A percentile compares a stretch with the other conserved stretches of the same genome.
Evolutionary conservation across 345 rosid genomes (phyloP).

Genomic region (Brassica nigra): DNA sequence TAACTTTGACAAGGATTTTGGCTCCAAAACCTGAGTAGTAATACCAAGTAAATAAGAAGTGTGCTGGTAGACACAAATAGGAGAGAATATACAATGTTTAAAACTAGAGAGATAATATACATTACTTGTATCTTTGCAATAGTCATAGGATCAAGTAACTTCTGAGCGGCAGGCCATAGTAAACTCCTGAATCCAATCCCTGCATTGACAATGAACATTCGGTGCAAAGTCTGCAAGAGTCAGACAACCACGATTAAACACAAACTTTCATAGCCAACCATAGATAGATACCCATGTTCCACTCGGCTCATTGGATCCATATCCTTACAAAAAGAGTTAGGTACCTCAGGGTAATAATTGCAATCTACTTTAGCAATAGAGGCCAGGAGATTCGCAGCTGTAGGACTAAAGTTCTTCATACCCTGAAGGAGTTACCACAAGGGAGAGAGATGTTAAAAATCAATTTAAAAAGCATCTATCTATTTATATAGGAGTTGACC

Average conservation of each 20-base stretch:
- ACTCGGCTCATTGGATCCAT: conserved; percentile 14
- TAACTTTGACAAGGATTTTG: conserved; percentile 68
- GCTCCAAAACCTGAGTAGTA: conserved; percentile 74
- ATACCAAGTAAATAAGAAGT: conserved; percentile 22
- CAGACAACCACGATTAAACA: conserved; percentile 37
- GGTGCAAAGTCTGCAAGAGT: conserved; percentile 74
- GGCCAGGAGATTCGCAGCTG: conserved; percentile 81
- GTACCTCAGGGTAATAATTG: conserved; percentile 91
- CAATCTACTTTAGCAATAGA: conserved; percentile 77
- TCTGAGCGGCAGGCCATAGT: conserved; percentile 98
- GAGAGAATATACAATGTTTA: background rate
- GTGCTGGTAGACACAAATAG: background rate
- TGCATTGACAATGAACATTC: conserved; percentile 94
- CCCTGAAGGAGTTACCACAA: conserved; percentile 52
- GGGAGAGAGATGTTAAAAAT: background rate
- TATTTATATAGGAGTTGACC: background rate
- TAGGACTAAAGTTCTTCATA: conserved; percentile 77
- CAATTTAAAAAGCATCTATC: background rate
- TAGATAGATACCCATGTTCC: conserved; percentile 13
- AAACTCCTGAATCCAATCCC: conserved; percentile 91
- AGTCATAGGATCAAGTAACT: conserved; percentile 80
- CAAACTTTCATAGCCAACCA: conserved; percentile 38
- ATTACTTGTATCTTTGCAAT: conserved; percentile 81
- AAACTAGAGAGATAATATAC: conserved; percentile 21
- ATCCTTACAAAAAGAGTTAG: background rate